Evolutionary conservation across 140 eudicot genomes (phyloP), one percentile per base, ranked within the genome.

Genomic region (Cichorium intybus): DNA sequence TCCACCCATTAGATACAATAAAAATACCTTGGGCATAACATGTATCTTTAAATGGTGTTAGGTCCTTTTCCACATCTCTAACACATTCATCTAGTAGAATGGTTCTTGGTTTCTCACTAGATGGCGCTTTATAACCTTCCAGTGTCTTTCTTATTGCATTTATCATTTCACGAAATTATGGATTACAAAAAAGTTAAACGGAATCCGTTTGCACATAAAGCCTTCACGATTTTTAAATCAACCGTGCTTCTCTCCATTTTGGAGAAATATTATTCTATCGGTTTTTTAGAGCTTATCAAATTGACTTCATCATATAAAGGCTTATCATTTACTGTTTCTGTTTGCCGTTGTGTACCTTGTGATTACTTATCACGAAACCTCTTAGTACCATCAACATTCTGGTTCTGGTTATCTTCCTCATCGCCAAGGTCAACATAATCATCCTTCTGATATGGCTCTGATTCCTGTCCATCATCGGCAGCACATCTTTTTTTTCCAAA

Each of bases 1-100:
- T 6, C 57, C 59, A 62, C 16, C 71, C 50, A 65, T 65, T 24
- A 10, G 60, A 31, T 2, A 65, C 60, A 4, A 46, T 63, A 9
- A 28, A 62, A 27, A 58, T 3, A 58, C 64, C 37, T 7, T 33
- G 48, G 2, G 47, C 15, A 11, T 56, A 56, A 24, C 58, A 52
- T 26, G 34, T 54, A 12, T 54, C 60, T 26, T 54, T 54, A 12
- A 54, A 24, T 54, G 31, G 37, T 54, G 60, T 28, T 6, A 27
- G 11, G 3, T 26, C 39, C 12, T 28, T 27, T 6, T 56, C 41
- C 0, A 56, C 62, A 14, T 56, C 62, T n/a, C 62, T 27, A 1
- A 56, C 62, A 28, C 62, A 56, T 56, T 56, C 24, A n/a, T 56
- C 43, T 15, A 56, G 22, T 56, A 56, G 43, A 27, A n/a, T 12